Evolutionary conservation across 139 green algal genomes (phyloP), one percentile per base, ranked within the genome.

Genomic region (Ettlia oleoabundans): DNA sequence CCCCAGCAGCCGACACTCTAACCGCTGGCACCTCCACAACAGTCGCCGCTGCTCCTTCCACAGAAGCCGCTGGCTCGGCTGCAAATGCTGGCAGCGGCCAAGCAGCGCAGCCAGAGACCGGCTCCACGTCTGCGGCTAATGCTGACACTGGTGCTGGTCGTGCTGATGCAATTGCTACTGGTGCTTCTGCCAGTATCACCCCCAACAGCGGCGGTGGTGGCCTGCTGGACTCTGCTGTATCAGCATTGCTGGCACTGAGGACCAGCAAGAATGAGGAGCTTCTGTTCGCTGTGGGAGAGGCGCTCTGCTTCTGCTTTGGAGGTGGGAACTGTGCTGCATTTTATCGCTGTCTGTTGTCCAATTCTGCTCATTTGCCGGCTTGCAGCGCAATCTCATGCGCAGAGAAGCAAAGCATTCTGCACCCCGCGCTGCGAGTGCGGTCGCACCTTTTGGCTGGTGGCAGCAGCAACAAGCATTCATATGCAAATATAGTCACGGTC

Each of bases 261-360:
- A 68, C 19, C 70, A 89, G 78, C 84, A 94, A 96, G 77, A 67
- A 71, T 0, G 93, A 97, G 80, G 91, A 94, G 51, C 52, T 96
- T 21, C 87, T 92, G 51, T 95, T 96, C 66, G 88, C 91, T 62
- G 91, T 90, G 1, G 95, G 94, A 2, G 95, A 98, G 78, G 90
- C 94, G 9, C 84, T 98, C 4, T 86, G 88, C 32, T 93, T 94
- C 37, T 88, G 86, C 19, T 97, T 95, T 87, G 95, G 92, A 70
- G 90, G 87, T 89, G 80, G 30, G 61, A 24, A n/a, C n/a, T n/a
- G n/a, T n/a, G n/a, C n/a, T n/a, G n/a, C n/a, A n/a, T n/a, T n/a
- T n/a, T n/a, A n/a, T n/a, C n/a, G n/a, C n/a, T n/a, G n/a, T n/a
- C n/a, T n/a, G n/a, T n/a, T n/a, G n/a, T n/a, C n/a, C n/a, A n/a